Evolutionary conservation across 352 stramenopile species (phyloP), one percentile per base, ranked within the genome.

Genomic region (Globisporangium cystogenes): DNA sequence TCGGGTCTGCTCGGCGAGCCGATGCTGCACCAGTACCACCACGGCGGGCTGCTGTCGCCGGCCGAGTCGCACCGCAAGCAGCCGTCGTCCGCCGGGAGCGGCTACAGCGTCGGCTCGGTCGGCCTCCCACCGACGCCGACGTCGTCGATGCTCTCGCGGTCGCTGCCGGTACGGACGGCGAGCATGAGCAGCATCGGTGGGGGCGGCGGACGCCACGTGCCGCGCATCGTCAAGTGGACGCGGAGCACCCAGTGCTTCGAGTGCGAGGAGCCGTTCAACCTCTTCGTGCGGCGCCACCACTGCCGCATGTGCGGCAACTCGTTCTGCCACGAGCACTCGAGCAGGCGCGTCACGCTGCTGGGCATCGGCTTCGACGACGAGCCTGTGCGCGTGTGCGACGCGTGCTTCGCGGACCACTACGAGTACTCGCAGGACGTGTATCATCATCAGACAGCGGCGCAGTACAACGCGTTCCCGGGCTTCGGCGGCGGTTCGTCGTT

Each of bases 251-350:
- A 87, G 48, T 95, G 84, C 62, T 88, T 90, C 60, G 84, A 92
- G 65, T 95, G 84, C 59, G 53, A 93, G 15, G 81, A 90, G 45
- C 55, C 76, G 10, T 95, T 95, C 64, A 91, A 84, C 48, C 55
- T 95, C 5, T 95, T 95, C 24, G 71, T 85, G 45, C 80, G 84
- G 6, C 82, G 85, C 15, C 85, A 95, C 51, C 82, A 95, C 59
- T 95, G 85, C 55, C 85, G 85, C 27, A 89, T 91, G 74, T 95
- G 85, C 45, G 85, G 85, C 21, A 87, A 88, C 43, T 93, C 82
- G 42, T 95, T 95, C 66, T 95, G 85, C 51, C 80, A 92, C 52
- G 76, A 93, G 36, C 82, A 93, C 58, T 93, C 85, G 35, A 91
- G 65, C 45, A 76, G 82, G 15, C 80, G 82, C 8, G 68, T 91